Evolutionary conservation across 257 asterid species (phyloP), one percentile per base, ranked within the genome.

Genomic region (Plectranthus barbatus): DNA sequence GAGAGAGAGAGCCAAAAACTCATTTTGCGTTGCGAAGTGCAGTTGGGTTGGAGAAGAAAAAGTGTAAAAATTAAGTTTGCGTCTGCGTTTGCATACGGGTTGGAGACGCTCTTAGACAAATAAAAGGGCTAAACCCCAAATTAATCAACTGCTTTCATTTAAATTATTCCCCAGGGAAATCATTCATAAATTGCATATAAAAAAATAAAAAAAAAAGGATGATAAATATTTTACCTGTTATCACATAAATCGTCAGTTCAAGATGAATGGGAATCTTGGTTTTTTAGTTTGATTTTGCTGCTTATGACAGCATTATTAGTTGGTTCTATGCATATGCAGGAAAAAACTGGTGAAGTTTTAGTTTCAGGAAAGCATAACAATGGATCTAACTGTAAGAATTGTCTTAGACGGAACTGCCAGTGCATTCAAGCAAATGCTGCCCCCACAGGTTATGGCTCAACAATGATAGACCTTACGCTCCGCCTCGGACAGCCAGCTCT

Each of bases 341-440:
- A 88, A 73, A 95, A 86, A 60, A 67, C 64, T 60, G 84, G 84
- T 15, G 78, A 90, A 49, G 87, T 72, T 59, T 64, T 83, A 62
- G 44, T 82, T 69, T 59, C 83, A 24, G 97, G 73, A 65, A 87
- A 82, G 73, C 97, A 90, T 72, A 87, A 87, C 76, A 90, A 90
- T 77, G 97, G 97, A 75, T 90, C 96, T 39, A 95, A 87, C 73
- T 90, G 97, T 80, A 90, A 90, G 84, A 90, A 90, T 19, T 90
- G 97, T 73, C 97, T 90, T 71, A 90, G 87, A 73, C 87, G 87
- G 87, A 87, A 90, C 75, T 90, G 97, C 62, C 93, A 90, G 70
- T 90, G 97, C 77, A 87, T 90, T 79, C 97, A 90, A 69, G 97
- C 96, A 64, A 90, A 85, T 73, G n/a, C n/a, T n/a, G n/a, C n/a